Evolutionary conservation across 192 early-diverging fungal species (phyloP).

Genomic region (Coemansia sp.): DNA sequence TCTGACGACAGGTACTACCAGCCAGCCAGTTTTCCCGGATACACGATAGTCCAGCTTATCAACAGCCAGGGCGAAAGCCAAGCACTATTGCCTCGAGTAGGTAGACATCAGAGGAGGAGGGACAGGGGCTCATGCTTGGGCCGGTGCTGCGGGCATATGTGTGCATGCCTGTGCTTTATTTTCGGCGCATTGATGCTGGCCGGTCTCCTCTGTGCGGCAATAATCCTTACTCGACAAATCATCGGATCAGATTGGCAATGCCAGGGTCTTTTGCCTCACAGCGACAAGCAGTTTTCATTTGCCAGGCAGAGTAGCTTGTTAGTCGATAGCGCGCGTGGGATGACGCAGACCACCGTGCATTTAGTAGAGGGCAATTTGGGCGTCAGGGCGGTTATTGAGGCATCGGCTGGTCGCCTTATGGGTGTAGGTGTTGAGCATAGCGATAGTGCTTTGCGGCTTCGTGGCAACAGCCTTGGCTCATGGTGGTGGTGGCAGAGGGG

Average conservation of each 20-base stretch:
- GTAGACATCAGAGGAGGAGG: neutral
- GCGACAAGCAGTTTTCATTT: conserved; percentile 17
- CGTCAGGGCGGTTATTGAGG: conserved; percentile 37
- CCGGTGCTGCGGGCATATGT: conserved; percentile 10
- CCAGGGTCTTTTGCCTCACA: conserved; percentile 8
- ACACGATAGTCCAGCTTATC: conserved; percentile 33
- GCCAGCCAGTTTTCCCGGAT: conserved; percentile 53
- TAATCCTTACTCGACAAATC: conserved; percentile 3
- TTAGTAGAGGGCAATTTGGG: neutral
- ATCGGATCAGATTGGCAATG: conserved; percentile 27
- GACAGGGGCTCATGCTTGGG: neutral
- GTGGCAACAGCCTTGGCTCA: neutral
- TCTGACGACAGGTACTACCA: conserved; percentile 34
- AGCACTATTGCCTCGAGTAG: conserved; percentile 15
- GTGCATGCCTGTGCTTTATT: conserved; percentile 22
- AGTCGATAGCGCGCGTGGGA: conserved; percentile 32
- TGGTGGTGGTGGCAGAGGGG: conserved; percentile 22
- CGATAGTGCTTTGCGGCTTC: conserved; percentile 1
- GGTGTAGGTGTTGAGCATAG: neutral
- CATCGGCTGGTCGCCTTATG: neutral
- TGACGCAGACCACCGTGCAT: conserved; percentile 27
- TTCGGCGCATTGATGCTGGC: conserved; percentile 1
- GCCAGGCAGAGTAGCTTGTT: neutral
- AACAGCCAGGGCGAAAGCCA: conserved; percentile 22
- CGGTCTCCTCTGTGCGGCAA: conserved; percentile 9